Base-by-base conservation (phyloP, 345 rosid species). In the Salix brachista region DNA sequence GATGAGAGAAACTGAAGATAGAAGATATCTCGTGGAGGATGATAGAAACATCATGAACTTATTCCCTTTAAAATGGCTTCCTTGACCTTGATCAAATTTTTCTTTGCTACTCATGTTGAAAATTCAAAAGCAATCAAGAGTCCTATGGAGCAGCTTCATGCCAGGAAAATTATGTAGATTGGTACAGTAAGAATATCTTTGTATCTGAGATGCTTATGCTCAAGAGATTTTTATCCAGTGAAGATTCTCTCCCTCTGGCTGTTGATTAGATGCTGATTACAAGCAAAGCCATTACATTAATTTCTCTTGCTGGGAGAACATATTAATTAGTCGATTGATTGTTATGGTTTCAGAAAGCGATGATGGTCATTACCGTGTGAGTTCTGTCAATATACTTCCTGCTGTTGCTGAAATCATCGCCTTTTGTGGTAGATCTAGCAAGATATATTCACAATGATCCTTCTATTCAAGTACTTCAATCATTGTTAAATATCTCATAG, bases 381-480 rank as follows among this genome's bases (percentile, higher is more conserved):
- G 60, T 54, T 23, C 2, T 54, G 60, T 21, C 60, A 54, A 8
- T 54, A 54, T 21, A 3, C 60, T 21, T 2, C 60, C 25, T 19
- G 60, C 60, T 6, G 25, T 54, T 19, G 60, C 21, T 21, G 60
- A 54, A 54, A 54, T 54, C 25, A 54, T 54, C 60, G 3, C 60
- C 60, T 6, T n/a, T 7, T 54, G 60, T 21, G 25, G 60, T 54
- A 54, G 21, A 21, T 54, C 7, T 54, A 7, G 60, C 25, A 54
- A 54, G 67, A 50, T 72, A 36, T 58, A 36, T 14, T n/a, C 52
- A 58, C 37, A 30, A 5, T n/a, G 67, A 36, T 72, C 75, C 75
- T 58, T 65, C 13, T n/a, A 72, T 58, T 56, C 32, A 58, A 72
- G 67, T 34, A 56, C 48, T 58, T 58, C 65, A 72, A 72, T 37